Conservation (phyloP, 169 alveolate species). For the Eimeria acervulina region DNA sequence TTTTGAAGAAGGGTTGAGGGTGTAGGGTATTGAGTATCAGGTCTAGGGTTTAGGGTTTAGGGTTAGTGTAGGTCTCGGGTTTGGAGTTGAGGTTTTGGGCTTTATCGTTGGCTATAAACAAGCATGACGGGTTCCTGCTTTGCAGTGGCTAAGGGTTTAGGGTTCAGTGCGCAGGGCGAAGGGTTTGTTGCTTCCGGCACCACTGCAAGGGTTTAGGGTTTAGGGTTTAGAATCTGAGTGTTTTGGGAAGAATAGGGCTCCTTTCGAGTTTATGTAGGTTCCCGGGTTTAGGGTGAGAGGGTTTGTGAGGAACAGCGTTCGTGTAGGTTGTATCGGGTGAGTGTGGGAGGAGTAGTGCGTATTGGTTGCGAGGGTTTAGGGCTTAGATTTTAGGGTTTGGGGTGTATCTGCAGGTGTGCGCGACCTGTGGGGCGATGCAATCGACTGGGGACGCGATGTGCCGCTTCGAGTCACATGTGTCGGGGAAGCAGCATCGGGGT, state of each 20-base stretch:
- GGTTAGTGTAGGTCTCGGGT: background rate
- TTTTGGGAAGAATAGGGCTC: background rate
- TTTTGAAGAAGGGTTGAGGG: conserved; percentile 7
- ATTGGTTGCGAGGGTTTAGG: background rate
- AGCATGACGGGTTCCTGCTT: background rate
- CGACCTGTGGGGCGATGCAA: conserved; percentile 89
- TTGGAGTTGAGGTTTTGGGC: conserved; percentile 12
- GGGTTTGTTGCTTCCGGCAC: background rate
- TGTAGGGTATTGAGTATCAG: conserved; percentile 26
- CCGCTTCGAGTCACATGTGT: conserved; percentile 86
- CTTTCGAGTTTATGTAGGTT: background rate
- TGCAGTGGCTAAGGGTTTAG: background rate
- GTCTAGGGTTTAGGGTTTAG: background rate
- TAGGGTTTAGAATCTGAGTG: conserved; percentile 22
- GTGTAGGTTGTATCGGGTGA: background rate
- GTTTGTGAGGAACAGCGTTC: background rate
- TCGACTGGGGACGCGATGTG: conserved; percentile 86
- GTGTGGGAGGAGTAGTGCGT: background rate
- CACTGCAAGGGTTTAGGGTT: background rate
- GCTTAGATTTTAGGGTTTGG: conserved; percentile 29
- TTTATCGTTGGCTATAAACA: background rate
- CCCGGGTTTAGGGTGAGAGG: no score
- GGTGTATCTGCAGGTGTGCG: conserved; percentile 85
- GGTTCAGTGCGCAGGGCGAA: background rate
- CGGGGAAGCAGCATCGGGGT: conserved; percentile 89